Percentiles rank a stretch among this genome's conserved stretches.
Evolutionary conservation across 441 rosid genomes (phyloP).

Genomic region (Macaranga tanarius): DNA sequence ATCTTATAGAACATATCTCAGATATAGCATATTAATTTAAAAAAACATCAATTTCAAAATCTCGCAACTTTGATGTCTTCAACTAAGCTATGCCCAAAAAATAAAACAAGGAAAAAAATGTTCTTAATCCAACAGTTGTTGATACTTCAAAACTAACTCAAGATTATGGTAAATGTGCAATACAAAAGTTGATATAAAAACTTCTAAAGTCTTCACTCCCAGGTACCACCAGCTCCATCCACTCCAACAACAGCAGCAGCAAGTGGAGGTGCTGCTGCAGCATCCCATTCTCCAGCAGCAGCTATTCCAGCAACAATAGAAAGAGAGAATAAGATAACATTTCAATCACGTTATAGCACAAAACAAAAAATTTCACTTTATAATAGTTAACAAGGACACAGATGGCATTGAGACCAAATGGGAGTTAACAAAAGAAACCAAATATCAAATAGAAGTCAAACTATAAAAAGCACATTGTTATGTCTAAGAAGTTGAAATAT

Average conservation of each 20-base stretch:
- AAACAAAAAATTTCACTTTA: no score
- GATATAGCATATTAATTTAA: neutral
- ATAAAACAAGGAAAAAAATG: neutral
- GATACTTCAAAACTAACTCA: slow-evolving; percentile 12
- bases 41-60: neutral
- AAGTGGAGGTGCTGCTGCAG: slow-evolving; percentile 30
- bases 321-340: neutral
- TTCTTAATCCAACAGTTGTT: neutral
- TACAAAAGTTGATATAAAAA: neutral
- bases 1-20: neutral
- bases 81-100: slow-evolving; percentile 8
- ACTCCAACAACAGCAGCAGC: slow-evolving; percentile 8
- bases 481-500: neutral
- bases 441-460: neutral
- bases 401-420: neutral
- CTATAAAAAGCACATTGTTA: neutral
- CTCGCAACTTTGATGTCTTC: neutral
- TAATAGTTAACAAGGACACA: no score
- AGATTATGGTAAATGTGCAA: slow-evolving; percentile 6
- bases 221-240: slow-evolving; percentile 26
- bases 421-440: neutral
- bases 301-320: neutral
- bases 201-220: slow-evolving; percentile 28
- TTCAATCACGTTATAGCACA: neutral
- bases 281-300: slow-evolving; percentile 41